Base-by-base conservation (phyloP, 768 basidiomycete genomes). In the Peribolospora baueri region DNA sequence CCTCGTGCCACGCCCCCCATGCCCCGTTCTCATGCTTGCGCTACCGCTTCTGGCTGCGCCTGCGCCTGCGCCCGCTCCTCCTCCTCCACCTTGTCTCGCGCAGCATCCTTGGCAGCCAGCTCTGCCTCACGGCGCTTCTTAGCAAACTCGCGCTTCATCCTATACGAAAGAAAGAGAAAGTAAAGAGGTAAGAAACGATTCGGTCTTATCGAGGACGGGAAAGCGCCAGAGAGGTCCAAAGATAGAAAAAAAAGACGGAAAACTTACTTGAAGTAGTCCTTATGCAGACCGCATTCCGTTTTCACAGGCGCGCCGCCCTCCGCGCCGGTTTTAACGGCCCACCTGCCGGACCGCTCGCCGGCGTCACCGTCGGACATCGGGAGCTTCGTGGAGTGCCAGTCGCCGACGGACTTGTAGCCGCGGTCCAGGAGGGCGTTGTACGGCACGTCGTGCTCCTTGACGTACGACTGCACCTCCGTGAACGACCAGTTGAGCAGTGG, bases 221-320 rank as follows among this genome's bases (percentile, higher is more conserved):
- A 25, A 25, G 25, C 25, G 25, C 13, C 43, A 45, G 43, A 7
- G 43, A 45, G 7, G 43, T 7, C 43, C 13, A 8, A 40, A 14
- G 5, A 10, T 8, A 39, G 46, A 42, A 53, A 2, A 2, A 14
- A 52, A 4, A 6, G 5, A 6, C 4, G 9, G 5, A 45, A 36
- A 40, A 42, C 56, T 56, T 58, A 57, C 61, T 74, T 71, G 64
- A 81, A 88, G 66, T 84, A 91, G 63, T 95, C 85, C 67, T 80
- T 76, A 68, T 98, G 91, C 58, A 98, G 66, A 3, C 93, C 93
- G 67, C 93, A 97, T 67, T 97, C 91, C 2, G 85, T 85, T 74
- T 97, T 98, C 57, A 74, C 73, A 38, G 58, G 60, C 65, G 75
- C 80, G 5, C 83, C 85, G 25, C 25, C 25, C 25, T 25, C 25